Conservation (phyloP, 371 early-diverging fungal species). For the Fennellomyces sp. region DNA sequence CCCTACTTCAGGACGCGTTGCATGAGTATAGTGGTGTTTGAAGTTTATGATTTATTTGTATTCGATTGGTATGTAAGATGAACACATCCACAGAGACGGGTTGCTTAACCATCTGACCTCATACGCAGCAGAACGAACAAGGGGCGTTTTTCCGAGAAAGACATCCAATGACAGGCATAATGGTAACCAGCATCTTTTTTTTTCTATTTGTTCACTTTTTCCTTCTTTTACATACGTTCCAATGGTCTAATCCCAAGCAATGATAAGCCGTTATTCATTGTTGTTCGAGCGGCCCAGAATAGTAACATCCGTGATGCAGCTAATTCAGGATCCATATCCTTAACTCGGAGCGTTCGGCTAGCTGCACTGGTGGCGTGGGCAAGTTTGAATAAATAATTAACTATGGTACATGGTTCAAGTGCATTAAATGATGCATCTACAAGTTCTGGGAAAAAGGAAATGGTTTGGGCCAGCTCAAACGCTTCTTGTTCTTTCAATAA, state of each 20-base stretch:
- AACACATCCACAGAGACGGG: no score
- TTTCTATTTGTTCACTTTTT: not conserved
- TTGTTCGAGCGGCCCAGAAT: constrained; percentile 75
- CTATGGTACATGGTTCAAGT: constrained; percentile 88
- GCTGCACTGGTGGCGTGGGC: constrained; percentile 79
- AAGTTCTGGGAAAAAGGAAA: constrained; percentile 89
- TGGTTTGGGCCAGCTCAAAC: constrained; percentile 68
- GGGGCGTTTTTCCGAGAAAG: no score
- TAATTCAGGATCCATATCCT: constrained; percentile 58
- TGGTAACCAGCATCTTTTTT: not conserved
- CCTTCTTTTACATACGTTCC: constrained; percentile 74
- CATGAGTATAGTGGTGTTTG: no score
- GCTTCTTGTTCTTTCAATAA: constrained; percentile 74
- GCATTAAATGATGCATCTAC: constrained; percentile 54
- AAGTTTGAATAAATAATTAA: constrained; percentile 86
- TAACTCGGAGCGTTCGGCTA: constrained; percentile 75
- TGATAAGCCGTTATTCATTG: constrained; percentile 78
- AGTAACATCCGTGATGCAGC: constrained; percentile 82
- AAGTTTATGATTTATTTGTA: no score
- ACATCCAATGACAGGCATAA: not conserved
- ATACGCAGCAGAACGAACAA: no score
- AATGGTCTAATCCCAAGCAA: constrained; percentile 82
- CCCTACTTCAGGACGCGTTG: no score
- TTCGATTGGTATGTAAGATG: no score
- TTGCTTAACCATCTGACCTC: no score